phyloP scores from a whole-genome alignment of 768 basidiomycete genomes.

The Pleurotus tuber-regium region DNA sequence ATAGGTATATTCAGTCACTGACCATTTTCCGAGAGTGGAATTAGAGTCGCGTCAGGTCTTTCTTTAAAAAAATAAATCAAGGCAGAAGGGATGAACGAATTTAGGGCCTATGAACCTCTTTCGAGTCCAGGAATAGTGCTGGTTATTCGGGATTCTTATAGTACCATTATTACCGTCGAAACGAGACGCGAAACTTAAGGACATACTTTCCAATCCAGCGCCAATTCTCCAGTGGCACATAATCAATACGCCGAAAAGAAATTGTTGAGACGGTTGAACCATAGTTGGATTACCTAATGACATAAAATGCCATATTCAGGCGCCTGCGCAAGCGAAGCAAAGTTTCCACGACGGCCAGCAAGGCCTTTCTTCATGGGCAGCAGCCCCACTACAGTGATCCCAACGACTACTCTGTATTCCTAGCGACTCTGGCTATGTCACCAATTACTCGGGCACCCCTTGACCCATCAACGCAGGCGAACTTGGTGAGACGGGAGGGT shows the following conservation, averaged over 20 bases:
- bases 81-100: too few species aligned
- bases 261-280: neutral
- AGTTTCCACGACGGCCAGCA: conserved; percentile 4
- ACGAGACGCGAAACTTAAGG: too few species aligned
- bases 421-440: neutral
- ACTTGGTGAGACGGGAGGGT: neutral
- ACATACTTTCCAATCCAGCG: too few species aligned
- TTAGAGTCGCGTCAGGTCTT: too few species aligned
- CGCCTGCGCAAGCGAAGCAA: neutral
- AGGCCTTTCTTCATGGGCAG: neutral
- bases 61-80: too few species aligned
- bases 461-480: neutral
- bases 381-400: too few species aligned
- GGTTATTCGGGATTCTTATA: too few species aligned
- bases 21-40: too few species aligned
- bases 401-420: neutral
- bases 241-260: neutral
- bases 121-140: too few species aligned
- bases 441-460: neutral
- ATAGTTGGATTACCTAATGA: neutral
- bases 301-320: neutral
- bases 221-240: neutral
- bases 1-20: too few species aligned
- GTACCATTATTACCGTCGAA: too few species aligned
- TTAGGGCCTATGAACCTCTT: too few species aligned